phyloP scores from a whole-genome alignment of 768 basidiomycete species.

The Amanita thiersii region DNA sequence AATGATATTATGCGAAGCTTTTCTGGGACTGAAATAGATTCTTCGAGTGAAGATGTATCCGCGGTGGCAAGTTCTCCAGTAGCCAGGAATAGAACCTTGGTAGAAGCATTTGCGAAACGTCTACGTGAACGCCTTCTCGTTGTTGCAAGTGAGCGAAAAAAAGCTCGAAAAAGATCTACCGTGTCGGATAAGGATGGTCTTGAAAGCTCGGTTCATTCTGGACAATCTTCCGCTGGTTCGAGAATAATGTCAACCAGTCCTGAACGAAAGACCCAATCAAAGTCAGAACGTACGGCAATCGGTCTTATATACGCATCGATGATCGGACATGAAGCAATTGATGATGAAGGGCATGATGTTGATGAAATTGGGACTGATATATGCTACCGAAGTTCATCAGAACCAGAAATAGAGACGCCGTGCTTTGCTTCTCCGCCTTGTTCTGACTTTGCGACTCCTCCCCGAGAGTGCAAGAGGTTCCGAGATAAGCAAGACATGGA shows the following conservation, averaged over 20 bases:
- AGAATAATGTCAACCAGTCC: no score
- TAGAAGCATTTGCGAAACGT: slow-evolving; percentile 1
- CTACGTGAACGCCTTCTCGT: slow-evolving; percentile 5
- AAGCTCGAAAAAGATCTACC: not conserved
- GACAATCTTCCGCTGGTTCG: not conserved
- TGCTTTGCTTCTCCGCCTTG: slow-evolving; percentile 4
- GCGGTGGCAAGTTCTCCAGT: no score
- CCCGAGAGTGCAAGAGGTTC: not conserved
- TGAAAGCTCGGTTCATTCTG: not conserved
- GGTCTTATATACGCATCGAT: no score
- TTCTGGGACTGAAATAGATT: no score
- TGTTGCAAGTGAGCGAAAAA: slow-evolving; percentile 2
- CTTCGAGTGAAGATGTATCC: no score
- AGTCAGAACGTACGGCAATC: no score
- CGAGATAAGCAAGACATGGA: not conserved
- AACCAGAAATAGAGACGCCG: slow-evolving; percentile 4
- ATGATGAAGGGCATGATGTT: no score
- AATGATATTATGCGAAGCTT: no score
- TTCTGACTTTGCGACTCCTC: slow-evolving; percentile 6
- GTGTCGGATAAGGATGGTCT: not conserved
- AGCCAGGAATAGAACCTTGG: not conserved
- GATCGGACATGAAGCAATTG: no score
- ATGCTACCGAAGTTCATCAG: not conserved
- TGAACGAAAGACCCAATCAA: no score
- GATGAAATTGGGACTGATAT: not conserved